Percentiles rank a stretch among this genome's conserved stretches.
phyloP scores from a whole-genome alignment of 1,284 basidiomycete genomes.

The Puccinia horiana region DNA sequence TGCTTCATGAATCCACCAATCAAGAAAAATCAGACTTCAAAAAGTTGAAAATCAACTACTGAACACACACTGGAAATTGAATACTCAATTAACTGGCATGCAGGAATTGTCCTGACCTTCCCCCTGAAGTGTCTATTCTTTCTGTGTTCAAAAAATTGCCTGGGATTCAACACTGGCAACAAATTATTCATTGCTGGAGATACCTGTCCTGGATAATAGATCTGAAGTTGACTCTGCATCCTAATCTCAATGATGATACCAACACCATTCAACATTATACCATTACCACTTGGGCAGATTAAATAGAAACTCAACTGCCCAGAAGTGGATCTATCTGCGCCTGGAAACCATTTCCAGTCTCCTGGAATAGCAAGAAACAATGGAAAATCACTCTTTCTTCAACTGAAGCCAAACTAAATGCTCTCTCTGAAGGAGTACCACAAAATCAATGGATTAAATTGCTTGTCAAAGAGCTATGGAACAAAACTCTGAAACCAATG shows the following conservation, averaged over 20 bases:
- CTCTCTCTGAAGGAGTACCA: neutral
- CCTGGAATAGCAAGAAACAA: constrained; percentile 3
- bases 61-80: neutral
- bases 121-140: neutral
- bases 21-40: neutral
- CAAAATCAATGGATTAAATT: neutral
- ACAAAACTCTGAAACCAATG: neutral
- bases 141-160: neutral
- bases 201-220: neutral
- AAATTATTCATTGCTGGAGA: neutral
- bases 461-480: neutral
- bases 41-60: constrained; percentile 10
- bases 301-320: neutral
- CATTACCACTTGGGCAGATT: neutral
- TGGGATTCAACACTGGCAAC: neutral
- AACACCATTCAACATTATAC: neutral
- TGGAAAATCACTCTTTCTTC: neutral
- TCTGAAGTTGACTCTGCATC: neutral
- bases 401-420: neutral
- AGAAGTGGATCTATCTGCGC: neutral
- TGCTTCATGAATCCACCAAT: neutral
- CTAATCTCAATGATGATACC: neutral
- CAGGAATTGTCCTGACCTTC: neutral
- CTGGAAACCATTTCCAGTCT: neutral
- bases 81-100: neutral